Evolutionary conservation across 148 eudicot genomes (phyloP), one percentile per base, ranked within the genome.

Genomic region (Salicornia ramosissima): DNA sequence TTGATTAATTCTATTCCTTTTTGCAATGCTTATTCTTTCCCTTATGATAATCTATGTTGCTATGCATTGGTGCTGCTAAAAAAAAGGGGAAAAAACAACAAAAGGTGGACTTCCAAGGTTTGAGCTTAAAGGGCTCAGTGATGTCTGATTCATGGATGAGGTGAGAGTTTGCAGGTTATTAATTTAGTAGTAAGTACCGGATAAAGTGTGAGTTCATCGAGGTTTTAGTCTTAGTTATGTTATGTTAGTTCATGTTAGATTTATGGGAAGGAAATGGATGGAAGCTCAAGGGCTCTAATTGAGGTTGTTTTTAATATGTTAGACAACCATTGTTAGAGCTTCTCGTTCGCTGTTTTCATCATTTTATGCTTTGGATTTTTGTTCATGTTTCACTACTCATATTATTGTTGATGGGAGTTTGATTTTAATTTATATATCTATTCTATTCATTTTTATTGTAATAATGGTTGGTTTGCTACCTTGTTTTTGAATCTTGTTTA

Each of bases 161-260:
- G 8, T 29, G 56, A 18, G 71, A n/a, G n/a, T n/a, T 24, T 71
- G 39, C 28, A 58, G 71, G 61, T 18, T 67, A 68, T 24, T 54
- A 64, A 33, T 70, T 64, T 65, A n/a, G n/a, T n/a, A n/a, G n/a
- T n/a, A n/a, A n/a, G n/a, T n/a, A 57, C 19, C 33, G 55, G 56
- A 72, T 72, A 71, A 77, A 42, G n/a, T n/a, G 76, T 76, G 51
- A 59, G 43, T 77, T 33, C 69, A 22, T 71, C 55, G 76, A 68
- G 10, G 40, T 43, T 66, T 39, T 58, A 71, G 67, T 71, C 12
- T 42, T 71, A 71, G 80, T 58, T 64, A 25, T 66, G 31, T 65
- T 25, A 21, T 58, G 50, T 55, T 70, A 43, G 71, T 30, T 67
- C 49, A 57, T 74, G 29, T 58, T 50, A 46, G 42, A 34, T 56